Percentiles rank a stretch among this genome's conserved stretches.
Evolutionary conservation across 2,329 filamentous ascomycete genomes (phyloP).

Genomic region (Rhexocercosporidium sp.): DNA sequence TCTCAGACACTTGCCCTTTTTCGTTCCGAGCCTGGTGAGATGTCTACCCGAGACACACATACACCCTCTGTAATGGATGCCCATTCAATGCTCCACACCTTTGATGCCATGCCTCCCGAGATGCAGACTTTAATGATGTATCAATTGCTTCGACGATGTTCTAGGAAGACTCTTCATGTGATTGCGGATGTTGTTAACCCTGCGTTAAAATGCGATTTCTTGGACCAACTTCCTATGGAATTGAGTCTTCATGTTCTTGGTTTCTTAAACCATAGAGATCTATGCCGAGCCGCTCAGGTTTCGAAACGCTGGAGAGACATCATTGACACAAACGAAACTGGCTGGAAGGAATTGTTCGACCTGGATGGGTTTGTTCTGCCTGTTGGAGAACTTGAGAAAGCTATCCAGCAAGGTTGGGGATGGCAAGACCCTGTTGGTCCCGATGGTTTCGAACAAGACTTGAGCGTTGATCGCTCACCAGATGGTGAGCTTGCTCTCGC

Average conservation of each 20-base stretch:
- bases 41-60: slow-evolving; percentile 24
- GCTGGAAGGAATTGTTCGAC: slow-evolving; percentile 93
- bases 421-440: slow-evolving; percentile 87
- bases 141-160: slow-evolving; percentile 86
- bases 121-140: slow-evolving; percentile 98
- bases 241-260: slow-evolving; percentile 86
- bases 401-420: slow-evolving; percentile 92
- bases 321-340: slow-evolving; percentile 90
- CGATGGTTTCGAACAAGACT: slow-evolving; percentile 79
- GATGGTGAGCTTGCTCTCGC: slow-evolving; percentile 52
- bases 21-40: slow-evolving; percentile 34
- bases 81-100: slow-evolving; percentile 84
- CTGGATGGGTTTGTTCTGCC: slow-evolving; percentile 80
- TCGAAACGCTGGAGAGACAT: slow-evolving; percentile 93
- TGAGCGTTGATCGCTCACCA: slow-evolving; percentile 62
- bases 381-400: slow-evolving; percentile 80
- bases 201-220: slow-evolving; percentile 91
- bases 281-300: slow-evolving; percentile 90
- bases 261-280: slow-evolving; percentile 82
- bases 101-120: slow-evolving; percentile 87
- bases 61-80: slow-evolving; percentile 70
- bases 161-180: slow-evolving; percentile 85
- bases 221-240: slow-evolving; percentile 82
- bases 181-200: slow-evolving; percentile 92
- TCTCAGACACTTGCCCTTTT: slow-evolving; percentile 44